Base-by-base conservation (phyloP, 345 rosid species). In the Firmiana major region DNA sequence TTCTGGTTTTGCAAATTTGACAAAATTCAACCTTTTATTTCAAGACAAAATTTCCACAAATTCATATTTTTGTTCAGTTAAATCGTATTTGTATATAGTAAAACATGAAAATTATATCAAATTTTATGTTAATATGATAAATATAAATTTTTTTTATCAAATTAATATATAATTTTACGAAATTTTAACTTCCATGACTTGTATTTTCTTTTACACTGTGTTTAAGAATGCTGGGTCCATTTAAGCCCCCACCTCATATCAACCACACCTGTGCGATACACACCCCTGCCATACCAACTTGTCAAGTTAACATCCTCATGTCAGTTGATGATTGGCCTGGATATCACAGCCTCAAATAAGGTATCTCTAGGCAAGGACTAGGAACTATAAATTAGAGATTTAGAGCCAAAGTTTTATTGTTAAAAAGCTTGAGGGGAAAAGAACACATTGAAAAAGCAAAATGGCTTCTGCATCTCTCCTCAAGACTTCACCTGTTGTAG, bases 391-490 rank as follows among this genome's bases (percentile, higher is more conserved):
- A 70, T 70, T 28, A 42, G 24, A 80, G 69, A 75, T 63, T 24
- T 45, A 31, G 21, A 49, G 16, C 74, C 40, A 28, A 70, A 49
- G 16, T 7, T 70, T 49, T 26, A 31, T 31, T 38, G 74, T 6
- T 19, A 34, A 73, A 71, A 63, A 65, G 74, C 79, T 79, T 24
- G 57, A 68, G 43, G 34, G 24, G 74, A 71, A 45, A 59, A 70
- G 60, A 46, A 26, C 12, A 21, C 15, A 71, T 53, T 28, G 17
- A 51, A 16, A 48, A 69, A 57, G 0, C 34, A 81, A 57, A 80
- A 93, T 96, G 99, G 98, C 98, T 75, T 87, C 94, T 45, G 89
- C 97, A 53, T 90, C 98, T 78, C 88, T 96, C 36, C 90, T 92
- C 82, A 95, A 92, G 84, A 87, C 98, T 2, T 91, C 98, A 24